Base-by-base conservation (phyloP, 768 basidiomycete genomes). In the Rhodosporidiobolus sp. region DNA sequence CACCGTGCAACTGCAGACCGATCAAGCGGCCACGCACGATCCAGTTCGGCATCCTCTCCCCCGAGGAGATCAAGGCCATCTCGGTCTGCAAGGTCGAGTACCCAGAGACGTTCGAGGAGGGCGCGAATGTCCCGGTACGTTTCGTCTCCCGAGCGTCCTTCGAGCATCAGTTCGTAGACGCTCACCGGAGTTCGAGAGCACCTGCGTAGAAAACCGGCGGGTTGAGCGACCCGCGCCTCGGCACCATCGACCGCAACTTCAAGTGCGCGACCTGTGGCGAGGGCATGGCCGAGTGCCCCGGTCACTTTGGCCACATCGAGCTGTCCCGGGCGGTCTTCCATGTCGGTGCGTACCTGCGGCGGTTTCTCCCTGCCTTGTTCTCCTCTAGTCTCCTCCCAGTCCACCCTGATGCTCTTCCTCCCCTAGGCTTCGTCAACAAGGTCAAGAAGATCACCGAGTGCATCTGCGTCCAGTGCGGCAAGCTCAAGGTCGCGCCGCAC, bases 251-350 rank as follows among this genome's bases (percentile, higher is more conserved):
- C 84, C 86, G 93, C 77, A 94, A 94, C 81, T 94, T 95, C 84
- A 98, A 98, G 84, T 99, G 96, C 81, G 94, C 97, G 84, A 98
- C 96, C 38, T 98, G 96, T 81, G 94, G 94, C 76, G 96, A 99
- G 86, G 95, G 94, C n/a, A 97, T 98, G 94, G 89, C 93, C 26
- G 96, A 98, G 81, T 99, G 96, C 84, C 94, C 96, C 35, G 96
- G 96, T 62, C 96, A 98, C 82, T 99, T 99, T 84, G 96, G 96
- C 66, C 94, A 98, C 81, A 92, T 99, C 79, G 96, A 99, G 83
- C 84, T 99, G 79, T 92, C 92, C 55, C 86, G 93, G 78, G 94
- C 95, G n/a, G 92, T 96, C 46, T 98, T 94, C 80, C 95, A 98
- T 82, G 90, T 92, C 82, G 93, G 92, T 92, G 82, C 74, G 88